Percentiles rank a stretch among this genome's conserved stretches.
Conservation (phyloP, 2,329 filamentous ascomycete species). For the Mycogone perniciosa region DNA sequence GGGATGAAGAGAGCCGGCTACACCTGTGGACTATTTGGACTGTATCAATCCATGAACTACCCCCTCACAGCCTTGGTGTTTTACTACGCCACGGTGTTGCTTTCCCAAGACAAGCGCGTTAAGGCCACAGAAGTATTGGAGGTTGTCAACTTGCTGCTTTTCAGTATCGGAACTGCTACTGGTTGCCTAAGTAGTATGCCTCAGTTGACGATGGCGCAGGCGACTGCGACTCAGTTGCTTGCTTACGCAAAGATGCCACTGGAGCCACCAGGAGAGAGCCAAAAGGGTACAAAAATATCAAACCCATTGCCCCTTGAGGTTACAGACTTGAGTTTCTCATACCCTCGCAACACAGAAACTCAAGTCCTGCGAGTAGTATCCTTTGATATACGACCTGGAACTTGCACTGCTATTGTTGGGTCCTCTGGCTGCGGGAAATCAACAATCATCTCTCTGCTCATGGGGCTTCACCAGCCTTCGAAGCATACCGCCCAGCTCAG, state of each 20-base stretch:
- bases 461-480: constrained; percentile 59
- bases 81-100: constrained; percentile 68
- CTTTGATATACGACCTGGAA: constrained; percentile 56
- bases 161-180: constrained; percentile 69
- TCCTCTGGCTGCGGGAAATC: constrained; percentile 87
- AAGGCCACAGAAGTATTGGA: constrained; percentile 57
- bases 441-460: constrained; percentile 68
- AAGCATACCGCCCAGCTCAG: constrained; percentile 36
- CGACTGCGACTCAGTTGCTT: constrained; percentile 67
- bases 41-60: constrained; percentile 66
- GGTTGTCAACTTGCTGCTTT: constrained; percentile 77
- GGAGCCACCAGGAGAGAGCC: constrained; percentile 50
- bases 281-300: constrained; percentile 30
- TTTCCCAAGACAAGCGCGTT: constrained; percentile 40
- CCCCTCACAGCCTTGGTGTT: constrained; percentile 75
- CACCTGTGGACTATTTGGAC: constrained; percentile 65
- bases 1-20: constrained; percentile 62
- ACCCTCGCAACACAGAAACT: constrained; percentile 51
- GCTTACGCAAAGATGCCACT: constrained; percentile 57
- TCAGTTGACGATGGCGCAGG: constrained; percentile 68
- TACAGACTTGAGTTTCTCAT: constrained; percentile 59
- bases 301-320: constrained; percentile 41
- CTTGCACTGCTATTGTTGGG: constrained; percentile 73
- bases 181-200: constrained; percentile 69
- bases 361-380: constrained; percentile 57